A percentile compares a stretch with the other conserved stretches of the same genome.
These are phyloP conservation scores for Cystofilobasidium bisporidii DNA, from an alignment of 768 basidiomycete genomes.

Conservation along the genomic window DNA sequence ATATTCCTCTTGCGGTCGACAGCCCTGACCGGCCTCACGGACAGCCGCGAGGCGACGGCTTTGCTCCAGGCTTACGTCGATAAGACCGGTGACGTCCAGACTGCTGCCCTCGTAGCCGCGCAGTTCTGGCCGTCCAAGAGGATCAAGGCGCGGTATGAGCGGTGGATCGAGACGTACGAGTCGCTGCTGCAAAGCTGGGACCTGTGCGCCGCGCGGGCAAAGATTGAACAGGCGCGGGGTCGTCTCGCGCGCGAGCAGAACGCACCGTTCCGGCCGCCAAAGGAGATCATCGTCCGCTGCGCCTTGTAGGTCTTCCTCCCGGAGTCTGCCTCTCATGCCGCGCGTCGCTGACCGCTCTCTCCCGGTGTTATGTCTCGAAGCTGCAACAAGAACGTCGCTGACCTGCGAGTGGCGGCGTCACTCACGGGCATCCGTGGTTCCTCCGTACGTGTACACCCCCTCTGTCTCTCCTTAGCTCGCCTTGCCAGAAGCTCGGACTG, in stretches of 20 bases:
- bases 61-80: constrained; percentile 18
- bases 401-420: not conserved
- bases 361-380: no score
- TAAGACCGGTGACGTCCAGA: constrained; percentile 24
- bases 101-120: constrained; percentile 16
- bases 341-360: no score
- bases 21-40: constrained; percentile 17
- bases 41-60: not conserved
- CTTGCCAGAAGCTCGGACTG: no score
- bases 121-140: constrained; percentile 9
- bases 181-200: constrained; percentile 4
- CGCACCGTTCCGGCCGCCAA: not conserved
- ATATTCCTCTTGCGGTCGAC: not conserved
- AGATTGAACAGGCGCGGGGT: constrained; percentile 13
- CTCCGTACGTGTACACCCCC: not conserved
- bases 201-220: constrained; percentile 3
- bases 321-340: no score
- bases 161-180: constrained; percentile 23
- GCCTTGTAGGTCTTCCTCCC: constrained; percentile 9
- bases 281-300: constrained; percentile 22
- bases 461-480: no score
- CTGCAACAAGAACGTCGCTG: constrained; percentile 25
- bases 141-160: not conserved
- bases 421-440: not conserved
- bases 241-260: constrained; percentile 16